These are phyloP conservation scores for Polyrhizophydium stewartii DNA, from an alignment of 371 early-diverging fungal genomes.

Conservation along the genomic window DNA sequence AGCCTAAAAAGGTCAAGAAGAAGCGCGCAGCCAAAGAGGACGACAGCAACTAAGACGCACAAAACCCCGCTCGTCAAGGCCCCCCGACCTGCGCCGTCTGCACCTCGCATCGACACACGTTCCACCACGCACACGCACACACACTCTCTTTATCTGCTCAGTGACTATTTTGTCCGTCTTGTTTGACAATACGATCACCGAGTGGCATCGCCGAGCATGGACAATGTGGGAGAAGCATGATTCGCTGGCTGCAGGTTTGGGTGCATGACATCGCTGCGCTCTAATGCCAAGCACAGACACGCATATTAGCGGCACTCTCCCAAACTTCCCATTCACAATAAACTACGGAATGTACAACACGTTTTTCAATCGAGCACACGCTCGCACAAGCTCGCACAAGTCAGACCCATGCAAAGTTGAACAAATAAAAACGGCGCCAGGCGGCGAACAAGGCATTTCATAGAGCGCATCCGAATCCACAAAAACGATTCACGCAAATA, in stretches of 20 bases:
- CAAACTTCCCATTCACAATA: too few relatives aligned
- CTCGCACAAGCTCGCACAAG: too few relatives aligned
- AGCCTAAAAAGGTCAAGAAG: slow-evolving; percentile 46
- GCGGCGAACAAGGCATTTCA: too few relatives aligned
- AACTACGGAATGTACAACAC: too few relatives aligned
- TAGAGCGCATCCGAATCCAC: too few relatives aligned
- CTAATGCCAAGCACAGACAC: neutral
- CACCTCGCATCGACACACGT: neutral
- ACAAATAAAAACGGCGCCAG: too few relatives aligned
- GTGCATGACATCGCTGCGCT: neutral
- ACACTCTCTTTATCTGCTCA: neutral
- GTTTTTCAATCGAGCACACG: too few relatives aligned
- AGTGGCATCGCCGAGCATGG: neutral
- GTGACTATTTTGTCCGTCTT: neutral
- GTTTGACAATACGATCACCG: neutral
- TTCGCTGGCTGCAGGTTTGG: too few relatives aligned
- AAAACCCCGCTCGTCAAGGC: neutral
- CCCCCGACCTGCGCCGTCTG: neutral
- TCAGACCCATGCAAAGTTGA: too few relatives aligned
- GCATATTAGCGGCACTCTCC: too few relatives aligned
- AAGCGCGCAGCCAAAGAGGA: slow-evolving; percentile 15
- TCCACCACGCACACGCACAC: neutral
- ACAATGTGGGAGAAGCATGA: neutral
- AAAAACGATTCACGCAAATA: too few relatives aligned
- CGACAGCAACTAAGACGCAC: neutral